Base-by-base conservation (phyloP, 164 flowering plant genomes). In the Echeveria elegans region DNA sequence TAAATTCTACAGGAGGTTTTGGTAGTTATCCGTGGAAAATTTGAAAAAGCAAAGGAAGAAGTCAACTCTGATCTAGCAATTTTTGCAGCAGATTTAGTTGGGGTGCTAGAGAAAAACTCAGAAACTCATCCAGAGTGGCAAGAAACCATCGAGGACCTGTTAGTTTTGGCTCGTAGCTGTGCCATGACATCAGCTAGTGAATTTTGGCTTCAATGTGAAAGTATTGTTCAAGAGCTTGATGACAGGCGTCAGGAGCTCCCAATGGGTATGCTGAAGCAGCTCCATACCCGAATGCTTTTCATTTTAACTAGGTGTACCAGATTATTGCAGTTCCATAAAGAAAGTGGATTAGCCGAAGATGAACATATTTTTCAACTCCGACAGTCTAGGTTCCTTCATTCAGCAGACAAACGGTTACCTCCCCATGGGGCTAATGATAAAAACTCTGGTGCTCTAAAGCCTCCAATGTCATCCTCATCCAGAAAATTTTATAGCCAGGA, bases 171-270 rank as follows among this genome's bases (percentile, higher is more conserved):
- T 69, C 83, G 96, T 41, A 88, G 88, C 19, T 95, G 99, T 85
- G 96, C 96, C 29, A 78, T 95, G 86, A 81, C 88, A 74, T 77
- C 99, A 30, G 81, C 98, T 63, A 90, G 94, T 52, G 97, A 95
- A 74, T 92, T 95, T 80, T 95, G 99, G 99, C 91, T 95, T 74
- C 98, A 92, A 74, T 95, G 99, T 81, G 99, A 95, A 79, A 84
- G 98, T 70, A 95, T 95, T 69, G 99, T 95, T 76, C 99, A 95
- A 76, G 98, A 92, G 41, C 77, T 95, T 75, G 99, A 95, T 80
- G 99, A 95, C 76, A 82, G 85, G 66, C 96, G 99, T 30, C 99
- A 95, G 74, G 99, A 95, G 69, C 87, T 90, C 58, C 91, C 96
- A 6, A 86, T 87, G 79, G 98, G 99, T 68, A 82, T 71, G 71